Evolutionary conservation across 2,329 filamentous ascomycete species (phyloP), one percentile per base, ranked within the genome.

Genomic region (Colletotrichum ledebouriae): DNA sequence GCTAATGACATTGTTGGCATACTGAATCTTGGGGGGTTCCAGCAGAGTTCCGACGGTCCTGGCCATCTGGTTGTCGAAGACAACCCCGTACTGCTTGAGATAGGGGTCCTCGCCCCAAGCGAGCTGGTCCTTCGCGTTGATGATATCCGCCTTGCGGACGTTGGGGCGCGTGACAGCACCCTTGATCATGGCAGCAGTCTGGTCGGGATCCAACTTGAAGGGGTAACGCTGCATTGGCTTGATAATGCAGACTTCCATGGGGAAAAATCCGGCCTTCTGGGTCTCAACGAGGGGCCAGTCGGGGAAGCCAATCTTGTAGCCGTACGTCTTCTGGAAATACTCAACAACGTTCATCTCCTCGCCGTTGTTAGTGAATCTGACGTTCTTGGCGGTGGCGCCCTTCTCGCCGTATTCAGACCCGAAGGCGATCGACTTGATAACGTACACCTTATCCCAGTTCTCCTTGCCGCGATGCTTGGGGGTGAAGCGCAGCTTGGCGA

Each of bases 141-240:
- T 81, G 72, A 98, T 94, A 20, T 92, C 88, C 0, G 77, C 73
- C 72, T 88, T 87, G n/a, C 96, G 92, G 34, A 89, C 77, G 0
- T 78, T 76, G 0, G 96, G 96, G 1, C 90, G 86, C 6, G 92
- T 93, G 4, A 97, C 95, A 0, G 95, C 94, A 74, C 95, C 94
- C 78, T 92, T 95, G 82, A 99, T 98, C 96, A 99, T 99, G 5
- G 86, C 81, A 0, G 90, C 82, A 0, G 95, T 98, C 80, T 97
- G 85, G 0, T 80, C 76, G 0, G 85, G 82, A 60, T 85, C 85
- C 1, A 92, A 77, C 78, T 92, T 92, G 79, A 82, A 90, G 0
- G 82, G 81, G 71, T 90, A 92, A 0, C 87, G 82, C 75, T 92
- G 89, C 75, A 87, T 84, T 0, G 81, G 77, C 41, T 82, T 74